Evolutionary conservation across 495 filamentous ascomycete genomes (phyloP), one percentile per base, ranked within the genome.

Genomic region (Aspergillus diversus): DNA sequence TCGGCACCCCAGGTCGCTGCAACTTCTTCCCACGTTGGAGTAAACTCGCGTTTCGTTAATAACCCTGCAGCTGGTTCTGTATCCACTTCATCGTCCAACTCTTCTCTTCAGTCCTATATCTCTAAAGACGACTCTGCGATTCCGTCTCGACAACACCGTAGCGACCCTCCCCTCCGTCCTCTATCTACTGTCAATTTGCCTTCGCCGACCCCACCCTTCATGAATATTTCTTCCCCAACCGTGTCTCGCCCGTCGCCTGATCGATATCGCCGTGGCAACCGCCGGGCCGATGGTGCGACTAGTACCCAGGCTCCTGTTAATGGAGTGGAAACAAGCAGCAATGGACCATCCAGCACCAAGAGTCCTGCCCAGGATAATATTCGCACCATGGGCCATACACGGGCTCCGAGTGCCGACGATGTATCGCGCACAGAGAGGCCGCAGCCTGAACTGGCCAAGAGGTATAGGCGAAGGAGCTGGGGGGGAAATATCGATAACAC

Each of bases 381-480:
- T 47, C 57, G 57, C 67, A 70, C 48, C 42, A 47, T 31, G 54
- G 66, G 69, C 17, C 80, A 81, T 49, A 69, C 64, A 37, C 75
- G 83, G 43, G 78, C 77, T 2, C 73, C 75, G 5, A 88, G 84
- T 69, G 82, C 78, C 5, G 85, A 88, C 74, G 85, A 87, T 65
- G 77, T 77, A 34, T 69, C 72, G 31, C 77, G 80, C 34, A 37
- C 73, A 17, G 73, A 83, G 63, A 72, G 70, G 49, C 56, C 70
- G 53, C 69, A 75, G 51, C 78, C 83, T 16, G 92, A 94, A 52
- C 79, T 87, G 54, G 85, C 89, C 9, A 91, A 91, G 73, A 84
- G 90, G 63, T 91, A 92, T 77, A 82, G 93, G 63, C 85, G 93
- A 68, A 84, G 92, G 58, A 97, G 93, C 71, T 84, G 93, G 80